Base-by-base conservation (phyloP, 768 basidiomycete species). In the Phaeolepiota aurea region DNA sequence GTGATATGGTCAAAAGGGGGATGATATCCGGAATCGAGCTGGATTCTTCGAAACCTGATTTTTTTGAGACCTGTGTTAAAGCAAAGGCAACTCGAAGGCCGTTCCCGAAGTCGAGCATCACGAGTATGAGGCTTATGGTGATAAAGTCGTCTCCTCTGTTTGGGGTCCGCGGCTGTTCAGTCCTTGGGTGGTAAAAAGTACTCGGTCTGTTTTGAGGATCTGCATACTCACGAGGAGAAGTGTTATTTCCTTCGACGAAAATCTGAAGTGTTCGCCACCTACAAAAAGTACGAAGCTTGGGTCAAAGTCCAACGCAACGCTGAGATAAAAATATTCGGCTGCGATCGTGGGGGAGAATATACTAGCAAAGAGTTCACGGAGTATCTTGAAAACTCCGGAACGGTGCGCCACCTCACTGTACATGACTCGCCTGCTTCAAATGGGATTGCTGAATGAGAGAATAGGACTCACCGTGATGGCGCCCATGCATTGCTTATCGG, bases 381-480 rank as follows among this genome's bases (percentile, higher is more conserved):
- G 3, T 47, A 60, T 40, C 53, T 59, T 5, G 44, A 47, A 5
- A 20, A 32, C 2, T 35, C 50, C 14, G 58, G 64, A 2, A 65
- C 60, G 0, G 37, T 48, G 36, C 50, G 48, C 15, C 55, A 63
- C 22, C 54, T 63, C 16, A 62, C 54, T 1, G 53, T 60, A 16
- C 59, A 63, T 34, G 53, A 64, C 46, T 53, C 55, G 13, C 60
- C 63, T 11, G 48, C 50, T 20, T 57, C 54, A 28, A 62, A 64
- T 42, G 57, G 62, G 13, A 49, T 47, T 14, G 46, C 55, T 3
- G 58, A 65, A 48, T 45, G 49, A 7, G 50, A 46, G 19, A 58
- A 59, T 32, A 42, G 56, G 14, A 54, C 51, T 12, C 53, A 56
- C 22, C 5, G 55, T 1, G 54, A 55, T 19, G 35, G 36, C 23